These are phyloP conservation scores for Glebionis coronaria DNA, from an alignment of 129 eudicot species.

Conservation along the genomic window DNA sequence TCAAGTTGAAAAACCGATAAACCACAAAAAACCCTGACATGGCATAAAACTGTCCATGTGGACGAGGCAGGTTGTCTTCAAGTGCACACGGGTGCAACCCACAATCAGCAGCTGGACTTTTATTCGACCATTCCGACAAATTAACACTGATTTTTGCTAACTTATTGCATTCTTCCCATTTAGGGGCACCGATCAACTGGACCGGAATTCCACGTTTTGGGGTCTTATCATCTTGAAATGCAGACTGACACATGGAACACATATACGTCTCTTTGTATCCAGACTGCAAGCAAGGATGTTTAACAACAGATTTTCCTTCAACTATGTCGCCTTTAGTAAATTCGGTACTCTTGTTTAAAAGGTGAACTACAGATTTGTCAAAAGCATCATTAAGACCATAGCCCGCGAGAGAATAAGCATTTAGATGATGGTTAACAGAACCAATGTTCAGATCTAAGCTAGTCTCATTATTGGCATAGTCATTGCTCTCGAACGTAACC, in stretches of 20 bases:
- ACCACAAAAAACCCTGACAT: constrained; percentile 96
- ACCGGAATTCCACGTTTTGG: constrained; percentile 43
- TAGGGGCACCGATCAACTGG: constrained; percentile 71
- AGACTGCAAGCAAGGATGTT: constrained; percentile 84
- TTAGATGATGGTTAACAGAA: constrained; percentile 76
- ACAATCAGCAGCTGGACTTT: constrained; percentile 63
- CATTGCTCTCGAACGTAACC: constrained; percentile 81
- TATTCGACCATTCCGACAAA: constrained; percentile 76
- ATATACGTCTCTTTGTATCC: constrained; percentile 68
- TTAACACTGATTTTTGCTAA: constrained; percentile 78
- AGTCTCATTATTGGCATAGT: constrained; percentile 43
- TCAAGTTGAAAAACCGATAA: constrained; percentile 87
- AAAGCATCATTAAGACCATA: constrained; percentile 98
- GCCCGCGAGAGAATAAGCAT: constrained; percentile 85
- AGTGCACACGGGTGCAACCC: constrained; percentile 86
- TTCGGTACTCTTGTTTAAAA: constrained; percentile 49
- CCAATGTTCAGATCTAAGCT: constrained; percentile 80
- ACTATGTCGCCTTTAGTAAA: constrained; percentile 39
- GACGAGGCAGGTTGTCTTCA: constrained; percentile 62
- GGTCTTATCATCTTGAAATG: constrained; percentile 40
- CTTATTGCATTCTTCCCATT: constrained; percentile 76
- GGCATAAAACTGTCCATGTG: constrained; percentile 77
- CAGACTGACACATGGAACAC: constrained; percentile 66
- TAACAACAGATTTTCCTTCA: constrained; percentile 53
- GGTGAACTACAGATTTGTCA: constrained; percentile 80